Base-by-base conservation (phyloP, 768 basidiomycete genomes). In the Suillus ampliporus region DNA sequence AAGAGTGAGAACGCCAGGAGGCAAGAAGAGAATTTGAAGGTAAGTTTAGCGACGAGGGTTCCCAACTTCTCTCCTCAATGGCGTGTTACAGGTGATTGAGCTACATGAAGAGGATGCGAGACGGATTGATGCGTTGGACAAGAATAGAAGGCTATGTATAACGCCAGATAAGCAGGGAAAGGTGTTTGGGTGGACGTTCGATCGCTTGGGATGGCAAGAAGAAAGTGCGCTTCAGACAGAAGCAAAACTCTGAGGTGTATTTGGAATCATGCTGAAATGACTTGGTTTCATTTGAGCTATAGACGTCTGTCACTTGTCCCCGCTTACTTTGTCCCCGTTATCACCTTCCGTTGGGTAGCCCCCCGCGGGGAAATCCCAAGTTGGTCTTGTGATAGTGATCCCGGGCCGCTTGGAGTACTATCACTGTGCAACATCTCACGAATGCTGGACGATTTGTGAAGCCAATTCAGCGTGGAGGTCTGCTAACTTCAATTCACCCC, bases 11-110 rank as follows among this genome's bases (percentile, higher is more conserved):
- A 85, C 62, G 68, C 69, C 21, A 78, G 78, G 23, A 75, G 81
- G 51, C 84, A 87, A 72, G 80, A 78, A 67, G 79, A 81, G 61
- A 86, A 86, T 63, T 61, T 86, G 40, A 79, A 69, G 28, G 85
- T 84, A 61, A 54, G 79, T 73, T 35, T 37, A 26, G 51, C 66
- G 23, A 57, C 34, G 37, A 38, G 15, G n/a, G 28, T 40, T n/a
- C 8, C 2, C 15, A 21, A 5, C 21, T 11, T 47, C 31, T 28
- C n/a, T 13, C 19, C 11, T 19, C 53, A 19, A 40, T 47, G 13
- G 28, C 35, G 44, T 14, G n/a, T 34, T 41, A 43, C 48, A 80
- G 74, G 68, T 79, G 26, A 73, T 77, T 10, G 65, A 57, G 2
- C 67, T 80, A 34, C 69, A 71, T 5, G 61, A 68, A 0, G 76